phyloP scores from a whole-genome alignment of 2,329 filamentous ascomycete species.

The Clarireedia monteithiana region DNA sequence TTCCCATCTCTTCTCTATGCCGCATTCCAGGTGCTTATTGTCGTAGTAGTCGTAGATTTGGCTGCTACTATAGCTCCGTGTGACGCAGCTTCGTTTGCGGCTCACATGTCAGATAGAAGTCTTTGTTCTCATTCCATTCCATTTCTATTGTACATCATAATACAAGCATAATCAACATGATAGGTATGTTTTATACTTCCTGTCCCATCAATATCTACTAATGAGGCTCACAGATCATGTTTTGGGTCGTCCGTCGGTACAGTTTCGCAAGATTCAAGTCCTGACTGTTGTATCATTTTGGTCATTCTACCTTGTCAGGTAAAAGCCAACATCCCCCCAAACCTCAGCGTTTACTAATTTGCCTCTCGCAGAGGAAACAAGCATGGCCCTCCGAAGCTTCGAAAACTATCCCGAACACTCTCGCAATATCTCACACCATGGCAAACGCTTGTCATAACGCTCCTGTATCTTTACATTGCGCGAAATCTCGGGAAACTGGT shows the following conservation, averaged over 20 bases:
- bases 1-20: too few species aligned
- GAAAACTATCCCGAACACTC: constrained; percentile 62
- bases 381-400: constrained; percentile 76
- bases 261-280: constrained; percentile 89
- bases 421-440: constrained; percentile 71
- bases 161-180: constrained; percentile 4
- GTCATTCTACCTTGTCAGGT: constrained; percentile 77
- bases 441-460: constrained; percentile 81
- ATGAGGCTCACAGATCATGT: constrained; percentile 61
- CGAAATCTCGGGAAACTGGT: constrained; percentile 92
- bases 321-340: constrained; percentile 23
- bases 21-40: too few species aligned
- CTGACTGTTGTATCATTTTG: constrained; percentile 87
- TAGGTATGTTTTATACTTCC: neutral
- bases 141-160: constrained; percentile 2
- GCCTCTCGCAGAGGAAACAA: constrained; percentile 57
- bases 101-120: constrained; percentile 4
- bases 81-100: neutral
- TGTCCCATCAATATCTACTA: neutral
- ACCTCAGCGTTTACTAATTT: constrained; percentile 3
- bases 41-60: too few species aligned
- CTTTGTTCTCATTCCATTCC: neutral
- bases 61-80: neutral
- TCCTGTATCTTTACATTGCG: constrained; percentile 84
- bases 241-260: constrained; percentile 79